Conservation (phyloP, 1,284 basidiomycete species). For the Trametes pubescens region DNA sequence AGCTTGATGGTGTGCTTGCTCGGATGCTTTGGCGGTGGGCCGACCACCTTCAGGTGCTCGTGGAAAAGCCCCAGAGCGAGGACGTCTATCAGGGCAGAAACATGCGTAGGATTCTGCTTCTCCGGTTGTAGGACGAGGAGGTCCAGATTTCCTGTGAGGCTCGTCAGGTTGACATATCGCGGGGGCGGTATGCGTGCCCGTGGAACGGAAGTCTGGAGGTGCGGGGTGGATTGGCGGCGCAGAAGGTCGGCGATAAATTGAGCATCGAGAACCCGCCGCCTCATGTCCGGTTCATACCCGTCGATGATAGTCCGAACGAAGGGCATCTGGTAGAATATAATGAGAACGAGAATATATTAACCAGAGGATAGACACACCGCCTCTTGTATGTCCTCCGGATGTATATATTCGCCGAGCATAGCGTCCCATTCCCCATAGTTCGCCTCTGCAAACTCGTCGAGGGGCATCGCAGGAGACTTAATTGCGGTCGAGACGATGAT, state of each 20-base stretch:
- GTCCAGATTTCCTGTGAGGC: constrained; percentile 55
- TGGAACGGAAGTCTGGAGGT: neutral
- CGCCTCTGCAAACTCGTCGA: constrained; percentile 14
- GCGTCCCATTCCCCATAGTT: constrained; percentile 26
- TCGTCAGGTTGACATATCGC: neutral
- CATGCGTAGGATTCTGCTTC: constrained; percentile 63
- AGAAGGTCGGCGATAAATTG: constrained; percentile 8
- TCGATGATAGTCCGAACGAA: constrained; percentile 13
- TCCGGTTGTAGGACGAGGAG: constrained; percentile 59
- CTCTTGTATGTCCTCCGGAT: constrained; percentile 19
- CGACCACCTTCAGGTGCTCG: constrained; percentile 62
- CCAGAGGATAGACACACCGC: constrained; percentile 22
- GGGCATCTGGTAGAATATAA: constrained; percentile 8
- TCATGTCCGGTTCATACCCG: constrained; percentile 1
- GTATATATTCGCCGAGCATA: constrained; percentile 14
- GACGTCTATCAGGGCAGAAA: constrained; percentile 63
- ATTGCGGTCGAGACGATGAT: constrained; percentile 41
- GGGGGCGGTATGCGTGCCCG: neutral
- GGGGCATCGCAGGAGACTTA: constrained; percentile 21
- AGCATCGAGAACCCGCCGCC: neutral
- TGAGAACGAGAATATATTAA: neutral
- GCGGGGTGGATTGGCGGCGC: neutral
- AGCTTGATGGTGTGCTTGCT: constrained; percentile 20
- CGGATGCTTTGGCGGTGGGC: constrained; percentile 44
- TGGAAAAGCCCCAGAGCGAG: constrained; percentile 59